Evolutionary conservation across 257 asterid species (phyloP).

Genomic region (Phtheirospermum japonicum): DNA sequence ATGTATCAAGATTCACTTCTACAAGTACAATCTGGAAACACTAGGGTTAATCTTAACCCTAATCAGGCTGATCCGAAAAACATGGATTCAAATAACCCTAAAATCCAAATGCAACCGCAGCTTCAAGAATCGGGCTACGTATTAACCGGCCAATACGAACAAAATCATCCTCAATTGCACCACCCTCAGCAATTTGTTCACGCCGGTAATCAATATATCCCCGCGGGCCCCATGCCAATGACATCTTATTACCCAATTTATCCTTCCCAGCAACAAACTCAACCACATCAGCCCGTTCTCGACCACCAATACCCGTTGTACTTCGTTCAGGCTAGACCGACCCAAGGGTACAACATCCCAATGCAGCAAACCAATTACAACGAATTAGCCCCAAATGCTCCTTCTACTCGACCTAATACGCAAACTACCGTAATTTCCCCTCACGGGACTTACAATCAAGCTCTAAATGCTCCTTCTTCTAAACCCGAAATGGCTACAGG

Average conservation of each 20-base stretch:
- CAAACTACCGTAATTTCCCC: constrained; percentile 42
- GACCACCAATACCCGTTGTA: constrained; percentile 78
- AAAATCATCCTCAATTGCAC: constrained; percentile 59
- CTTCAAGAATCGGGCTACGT: constrained; percentile 58
- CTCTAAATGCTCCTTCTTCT: constrained; percentile 40
- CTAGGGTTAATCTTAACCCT: constrained; percentile 31
- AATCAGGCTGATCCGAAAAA: constrained; percentile 48
- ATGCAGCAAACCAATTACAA: constrained; percentile 54
- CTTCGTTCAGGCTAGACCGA: constrained; percentile 54
- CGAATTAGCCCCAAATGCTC: constrained; percentile 49
- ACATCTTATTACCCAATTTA: constrained; percentile 62
- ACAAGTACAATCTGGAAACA: constrained; percentile 55
- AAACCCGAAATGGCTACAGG: constrained; percentile 66
- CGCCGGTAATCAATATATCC: constrained; percentile 56
- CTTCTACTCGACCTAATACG: constrained; percentile 56
- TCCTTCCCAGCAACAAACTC: constrained; percentile 67
- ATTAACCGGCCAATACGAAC: constrained; percentile 55
- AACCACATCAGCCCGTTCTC: constrained; percentile 48
- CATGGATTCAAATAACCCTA: constrained; percentile 42
- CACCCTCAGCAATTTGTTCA: constrained; percentile 72
- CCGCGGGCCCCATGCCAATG: constrained; percentile 57
- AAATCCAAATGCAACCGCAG: constrained; percentile 60
- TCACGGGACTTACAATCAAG: constrained; percentile 43
- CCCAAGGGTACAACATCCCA: constrained; percentile 63
- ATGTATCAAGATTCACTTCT: constrained; percentile 55